Percentiles rank a stretch among this genome's conserved stretches.
phyloP scores from a whole-genome alignment of 306 rosid genomes.

The Glycine latifolia region DNA sequence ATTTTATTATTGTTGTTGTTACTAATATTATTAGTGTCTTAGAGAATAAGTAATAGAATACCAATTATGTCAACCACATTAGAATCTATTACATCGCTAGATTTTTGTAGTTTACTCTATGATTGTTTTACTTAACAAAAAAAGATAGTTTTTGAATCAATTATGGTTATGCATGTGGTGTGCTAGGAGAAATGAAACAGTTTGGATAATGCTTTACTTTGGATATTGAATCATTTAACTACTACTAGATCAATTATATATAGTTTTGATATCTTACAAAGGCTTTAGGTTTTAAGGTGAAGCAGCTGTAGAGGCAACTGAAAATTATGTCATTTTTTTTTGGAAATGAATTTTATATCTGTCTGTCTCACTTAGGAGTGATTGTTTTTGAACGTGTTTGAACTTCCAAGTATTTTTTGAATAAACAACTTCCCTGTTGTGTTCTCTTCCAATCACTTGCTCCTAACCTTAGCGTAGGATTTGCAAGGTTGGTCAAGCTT shows the following conservation, averaged over 20 bases:
- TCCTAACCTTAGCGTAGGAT: constrained; percentile 16
- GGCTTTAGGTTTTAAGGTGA: constrained; percentile 34
- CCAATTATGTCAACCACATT: constrained; percentile 7
- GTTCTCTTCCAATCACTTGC: constrained; percentile 12
- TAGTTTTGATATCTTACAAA: constrained; percentile 11
- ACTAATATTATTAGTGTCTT: background rate
- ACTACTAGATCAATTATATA: constrained; percentile 8
- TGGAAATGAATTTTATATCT: background rate
- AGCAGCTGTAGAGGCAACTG: background rate
- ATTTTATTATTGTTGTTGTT: constrained; percentile 10
- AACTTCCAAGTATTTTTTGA: constrained; percentile 13
- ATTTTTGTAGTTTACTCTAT: background rate
- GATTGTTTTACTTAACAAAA: constrained; percentile 24
- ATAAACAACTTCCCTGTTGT: background rate
- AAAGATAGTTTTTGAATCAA: background rate
- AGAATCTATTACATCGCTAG: background rate
- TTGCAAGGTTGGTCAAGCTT: constrained; percentile 34
- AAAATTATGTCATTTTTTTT: background rate
- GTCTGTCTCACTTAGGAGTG: background rate
- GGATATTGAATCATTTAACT: constrained; percentile 20
- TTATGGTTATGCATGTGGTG: constrained; percentile 16
- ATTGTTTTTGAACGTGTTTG: constrained; percentile 2
- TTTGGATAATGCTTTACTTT: constrained; percentile 26
- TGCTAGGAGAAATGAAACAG: constrained; percentile 8
- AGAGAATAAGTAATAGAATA: constrained; percentile 27